Percentiles rank a stretch among this genome's conserved stretches.
Evolutionary conservation across 75 land plant species (phyloP).

Genomic region (Sequoia sempervirens): DNA sequence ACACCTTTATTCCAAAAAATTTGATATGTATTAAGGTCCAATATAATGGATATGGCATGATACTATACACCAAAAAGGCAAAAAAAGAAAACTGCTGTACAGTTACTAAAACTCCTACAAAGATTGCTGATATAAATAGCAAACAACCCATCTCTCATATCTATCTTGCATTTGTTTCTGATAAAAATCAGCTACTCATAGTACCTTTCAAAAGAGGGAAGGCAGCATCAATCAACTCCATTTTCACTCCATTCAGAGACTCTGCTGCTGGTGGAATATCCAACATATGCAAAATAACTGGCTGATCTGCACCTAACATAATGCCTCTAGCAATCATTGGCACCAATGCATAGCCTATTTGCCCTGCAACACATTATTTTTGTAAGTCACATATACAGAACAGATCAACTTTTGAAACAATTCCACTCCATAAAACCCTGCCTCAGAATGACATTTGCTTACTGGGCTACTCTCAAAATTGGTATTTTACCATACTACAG

Average conservation of each 20-base stretch:
- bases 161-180: not conserved
- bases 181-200: not conserved
- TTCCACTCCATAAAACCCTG: not conserved
- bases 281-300: conserved; percentile 94
- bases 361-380: conserved; percentile 51
- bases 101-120: not conserved
- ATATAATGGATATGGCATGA: not conserved
- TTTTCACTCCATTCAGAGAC: conserved; percentile 89
- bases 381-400: not conserved
- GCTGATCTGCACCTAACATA: conserved; percentile 91
- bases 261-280: conserved; percentile 90
- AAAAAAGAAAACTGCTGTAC: not conserved
- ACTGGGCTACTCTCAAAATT: not conserved
- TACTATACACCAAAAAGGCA: not conserved
- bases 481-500: not conserved
- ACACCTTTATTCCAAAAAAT: conserved; percentile 49
- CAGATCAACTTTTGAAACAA: not conserved
- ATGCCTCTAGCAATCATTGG: conserved; percentile 96
- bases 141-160: not conserved
- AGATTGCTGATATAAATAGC: not conserved
- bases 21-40: not conserved
- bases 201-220: conserved; percentile 94
- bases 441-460: not conserved
- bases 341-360: conserved; percentile 98
- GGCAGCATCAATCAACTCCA: conserved; percentile 96